Evolutionary conservation across 23 red algal genomes (phyloP).

Genomic region (Agarophyton chilense): DNA sequence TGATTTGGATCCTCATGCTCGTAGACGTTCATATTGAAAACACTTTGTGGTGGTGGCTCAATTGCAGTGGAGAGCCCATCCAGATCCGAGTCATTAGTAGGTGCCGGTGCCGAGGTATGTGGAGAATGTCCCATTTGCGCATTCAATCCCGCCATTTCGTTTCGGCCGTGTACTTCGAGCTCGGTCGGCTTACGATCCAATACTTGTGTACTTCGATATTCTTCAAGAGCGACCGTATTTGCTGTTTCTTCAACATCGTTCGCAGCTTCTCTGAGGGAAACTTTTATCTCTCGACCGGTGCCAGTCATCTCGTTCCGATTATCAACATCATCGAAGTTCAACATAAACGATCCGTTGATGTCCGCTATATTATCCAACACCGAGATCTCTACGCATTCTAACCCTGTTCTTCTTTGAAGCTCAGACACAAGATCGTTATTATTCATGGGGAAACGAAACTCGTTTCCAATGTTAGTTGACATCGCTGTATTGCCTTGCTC

Average conservation of each 20-base stretch:
- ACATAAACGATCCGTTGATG: neutral
- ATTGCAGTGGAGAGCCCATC: neutral
- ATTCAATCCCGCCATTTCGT: neutral
- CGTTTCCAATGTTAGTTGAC: conserved; percentile 38
- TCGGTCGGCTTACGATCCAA: neutral
- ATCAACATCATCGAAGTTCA: neutral
- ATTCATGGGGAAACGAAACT: conserved; percentile 36
- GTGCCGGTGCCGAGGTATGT: neutral
- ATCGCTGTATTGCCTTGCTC: conserved; percentile 20
- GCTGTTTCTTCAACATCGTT: neutral
- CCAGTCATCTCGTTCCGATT: neutral
- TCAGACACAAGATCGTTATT: conserved; percentile 1
- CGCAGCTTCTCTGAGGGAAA: neutral
- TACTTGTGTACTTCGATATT: neutral
- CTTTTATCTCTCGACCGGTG: neutral
- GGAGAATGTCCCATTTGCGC: neutral
- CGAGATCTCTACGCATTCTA: conserved; percentile 3
- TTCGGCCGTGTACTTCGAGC: neutral
- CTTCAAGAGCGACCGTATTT: neutral
- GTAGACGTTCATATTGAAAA: neutral
- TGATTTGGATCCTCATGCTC: neutral
- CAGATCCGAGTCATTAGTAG: neutral
- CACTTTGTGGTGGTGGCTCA: neutral
- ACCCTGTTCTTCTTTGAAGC: conserved; percentile 36
- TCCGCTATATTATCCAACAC: neutral